Base-by-base conservation (phyloP, 768 basidiomycete species). In the Sarcodon aspratus region DNA sequence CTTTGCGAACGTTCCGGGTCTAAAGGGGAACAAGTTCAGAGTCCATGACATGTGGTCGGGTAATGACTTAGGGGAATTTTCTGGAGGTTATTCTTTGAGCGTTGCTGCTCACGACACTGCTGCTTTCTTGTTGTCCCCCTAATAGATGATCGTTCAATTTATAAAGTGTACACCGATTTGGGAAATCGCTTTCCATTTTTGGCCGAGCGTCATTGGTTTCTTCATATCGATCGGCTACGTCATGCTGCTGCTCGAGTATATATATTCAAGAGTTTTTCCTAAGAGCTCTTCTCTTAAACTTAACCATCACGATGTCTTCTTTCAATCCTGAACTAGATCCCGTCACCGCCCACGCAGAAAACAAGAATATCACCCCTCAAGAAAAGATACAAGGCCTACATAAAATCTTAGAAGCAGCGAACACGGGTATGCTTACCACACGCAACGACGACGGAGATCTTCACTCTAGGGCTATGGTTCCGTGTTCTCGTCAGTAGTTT, bases 381-480 rank as follows among this genome's bases (percentile, higher is more conserved):
- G 76, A 86, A 58, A 89, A 83, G 63, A 80, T 88, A 34, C 60
- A 70, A 48, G 82, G 83, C 76, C 72, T 90, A 32, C 79, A 82
- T 52, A 67, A 69, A 21, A 77, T 92, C 49, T 61, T 90, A 48
- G 74, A 79, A 50, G 65, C 69, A 1, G 79, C 80, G 8, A 71
- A 76, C 56, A 79, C 75, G 0, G 85, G 82, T 47, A 88, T 92
- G 82, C 66, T 93, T 15, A 85, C 85, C 9, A 88, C 86, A 11
- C 80, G 83, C 35, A 73, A 79, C 13, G 59, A 72, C 11, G 69
- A 77, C 48, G 88, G 87, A 1, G 67, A 75, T 38, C 63, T 94
- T 17, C 90, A 93, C 62, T 79, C 87, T 7, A 76, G 90, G 49
- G 82, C 82, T 21, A 93, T 94, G 91, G 71, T 74, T 12, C 83